Base-by-base conservation (phyloP, 176 grass and related monocot genomes). In the Coix lacrymajobi region DNA sequence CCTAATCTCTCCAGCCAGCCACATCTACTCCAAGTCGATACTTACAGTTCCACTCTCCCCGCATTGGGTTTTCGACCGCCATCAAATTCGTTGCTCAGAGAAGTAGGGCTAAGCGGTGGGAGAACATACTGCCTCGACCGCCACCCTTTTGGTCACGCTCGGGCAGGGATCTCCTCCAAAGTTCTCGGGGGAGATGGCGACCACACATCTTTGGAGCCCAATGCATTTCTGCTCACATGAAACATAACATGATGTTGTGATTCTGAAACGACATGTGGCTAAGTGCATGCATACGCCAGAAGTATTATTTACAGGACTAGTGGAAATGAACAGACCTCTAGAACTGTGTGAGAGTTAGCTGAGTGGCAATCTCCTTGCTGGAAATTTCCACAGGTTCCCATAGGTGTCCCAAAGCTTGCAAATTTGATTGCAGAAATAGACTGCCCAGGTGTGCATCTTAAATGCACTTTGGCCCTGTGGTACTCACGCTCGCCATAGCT, bases 351-450 rank as follows among this genome's bases (percentile, higher is more conserved):
- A 7, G 93, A 99, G 79, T 88, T 86, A 2, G 87, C 61, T 8
- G 97, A 94, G 70, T 99, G 97, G 43, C 97, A 99, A 54, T 80
- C 41, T 60, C 97, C 97, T 80, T 99, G 87, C 54, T 94, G 80
- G 89, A 94, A 99, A 85, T 54, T 96, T 65, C 93, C 93, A 8
- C 97, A 99, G 1, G 97, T 96, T 44, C 97, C 97, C 37, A 81
- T 72, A 32, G 97, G 97, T 33, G 97, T 99, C 40, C 97, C 97
- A 57, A 94, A 99, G 89, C 97, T 99, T 26, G 97, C 97, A 81
- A 99, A 99, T 61, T 90, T 94, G 78, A 99, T 99, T 14, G 88
- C 93, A 54, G 91, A 99, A 41, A 99, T 99, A 24, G 87, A 89
- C 71, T 99, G 97, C 40, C 97, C 93, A 30, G 61, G 73, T 63